phyloP scores from a whole-genome alignment of 2,329 filamentous ascomycete species.

The Aspergillus calidoustus region DNA sequence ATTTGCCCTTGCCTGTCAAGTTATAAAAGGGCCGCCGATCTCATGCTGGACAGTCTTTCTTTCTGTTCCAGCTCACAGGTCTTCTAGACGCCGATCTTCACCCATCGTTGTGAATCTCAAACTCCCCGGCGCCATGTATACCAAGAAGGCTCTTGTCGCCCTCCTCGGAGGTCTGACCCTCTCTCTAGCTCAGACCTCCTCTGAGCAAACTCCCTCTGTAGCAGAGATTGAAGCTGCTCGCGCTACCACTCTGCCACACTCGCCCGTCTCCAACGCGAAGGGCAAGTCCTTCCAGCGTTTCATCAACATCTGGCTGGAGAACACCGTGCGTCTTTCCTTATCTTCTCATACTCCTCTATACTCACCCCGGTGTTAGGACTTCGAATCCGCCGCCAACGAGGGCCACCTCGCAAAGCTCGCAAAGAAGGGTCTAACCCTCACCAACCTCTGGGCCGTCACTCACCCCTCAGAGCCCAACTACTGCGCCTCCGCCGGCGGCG shows the following conservation, averaged over 20 bases:
- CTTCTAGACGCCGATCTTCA: background rate
- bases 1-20: background rate
- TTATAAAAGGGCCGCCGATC: slow-evolving; percentile 10
- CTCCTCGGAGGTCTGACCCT: slow-evolving; percentile 29
- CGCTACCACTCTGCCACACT: slow-evolving; percentile 64
- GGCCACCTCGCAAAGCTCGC: slow-evolving; percentile 39
- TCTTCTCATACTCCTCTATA: background rate
- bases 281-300: slow-evolving; percentile 76
- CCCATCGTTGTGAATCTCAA: background rate
- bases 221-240: slow-evolving; percentile 35
- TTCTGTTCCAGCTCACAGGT: background rate
- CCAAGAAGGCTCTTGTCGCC: slow-evolving; percentile 25
- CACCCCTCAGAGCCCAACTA: slow-evolving; percentile 81
- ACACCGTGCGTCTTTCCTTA: slow-evolving; percentile 56
- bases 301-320: slow-evolving; percentile 77
- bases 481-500: slow-evolving; percentile 68
- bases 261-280: slow-evolving; percentile 66
- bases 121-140: slow-evolving; percentile 24
- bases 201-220: slow-evolving; percentile 30
- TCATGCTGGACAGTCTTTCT: background rate
- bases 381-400: slow-evolving; percentile 66
- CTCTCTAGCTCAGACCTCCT: slow-evolving; percentile 28
- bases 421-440: slow-evolving; percentile 62
- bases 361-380: slow-evolving; percentile 48
- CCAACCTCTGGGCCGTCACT: slow-evolving; percentile 65